phyloP scores from a whole-genome alignment of 306 rosid genomes.

The Vigna trinervia region DNA sequence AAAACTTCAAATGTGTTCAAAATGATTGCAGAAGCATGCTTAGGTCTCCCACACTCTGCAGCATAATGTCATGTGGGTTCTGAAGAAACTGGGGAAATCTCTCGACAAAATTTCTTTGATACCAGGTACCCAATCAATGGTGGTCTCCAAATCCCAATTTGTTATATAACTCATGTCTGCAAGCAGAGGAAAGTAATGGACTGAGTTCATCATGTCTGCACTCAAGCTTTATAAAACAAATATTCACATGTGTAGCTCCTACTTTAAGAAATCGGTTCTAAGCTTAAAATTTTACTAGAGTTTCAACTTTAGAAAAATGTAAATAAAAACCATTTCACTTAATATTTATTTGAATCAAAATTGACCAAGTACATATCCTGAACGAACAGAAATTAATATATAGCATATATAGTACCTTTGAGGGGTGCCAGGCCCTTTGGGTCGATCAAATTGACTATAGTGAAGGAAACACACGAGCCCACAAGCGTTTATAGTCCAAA shows the following conservation, averaged over 20 bases:
- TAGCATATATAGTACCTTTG: no score
- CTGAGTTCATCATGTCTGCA: neutral
- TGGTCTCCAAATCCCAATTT: neutral
- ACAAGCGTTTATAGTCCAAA: conserved; percentile 27
- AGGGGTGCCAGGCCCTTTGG: no score
- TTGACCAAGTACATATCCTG: neutral
- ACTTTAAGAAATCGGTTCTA: neutral
- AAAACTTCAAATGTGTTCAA: conserved; percentile 56
- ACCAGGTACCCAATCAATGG: conserved; percentile 27
- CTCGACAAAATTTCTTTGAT: conserved; percentile 45
- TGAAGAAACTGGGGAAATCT: conserved; percentile 57
- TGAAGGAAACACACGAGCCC: conserved; percentile 30
- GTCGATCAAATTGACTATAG: neutral
- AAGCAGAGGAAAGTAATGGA: neutral
- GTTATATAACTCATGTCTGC: conserved; percentile 4
- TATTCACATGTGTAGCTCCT: neutral
- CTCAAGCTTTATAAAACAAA: neutral
- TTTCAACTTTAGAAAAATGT: no score
- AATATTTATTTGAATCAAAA: no score
- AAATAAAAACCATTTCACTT: no score
- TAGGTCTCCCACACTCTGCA: conserved; percentile 43
- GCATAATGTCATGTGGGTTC: conserved; percentile 50
- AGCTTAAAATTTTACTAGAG: no score
- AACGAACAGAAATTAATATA: neutral
- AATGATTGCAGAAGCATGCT: conserved; percentile 52